phyloP scores from a whole-genome alignment of 352 stramenopile species.

The Peronospora farinosa region DNA sequence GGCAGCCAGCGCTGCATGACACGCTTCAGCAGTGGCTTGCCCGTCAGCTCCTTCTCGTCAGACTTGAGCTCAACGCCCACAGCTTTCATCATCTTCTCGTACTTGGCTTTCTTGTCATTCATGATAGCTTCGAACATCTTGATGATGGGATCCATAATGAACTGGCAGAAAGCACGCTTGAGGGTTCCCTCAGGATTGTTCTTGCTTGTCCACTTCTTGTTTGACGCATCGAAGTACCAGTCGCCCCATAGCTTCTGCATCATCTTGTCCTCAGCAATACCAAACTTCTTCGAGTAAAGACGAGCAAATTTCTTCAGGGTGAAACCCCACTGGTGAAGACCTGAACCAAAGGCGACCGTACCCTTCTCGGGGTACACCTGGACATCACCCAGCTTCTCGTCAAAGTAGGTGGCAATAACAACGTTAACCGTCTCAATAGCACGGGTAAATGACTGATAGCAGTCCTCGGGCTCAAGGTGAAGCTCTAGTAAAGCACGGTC shows the following conservation, averaged over 20 bases:
- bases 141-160: slow-evolving; percentile 99
- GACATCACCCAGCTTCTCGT: slow-evolving; percentile 93
- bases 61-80: slow-evolving; percentile 96
- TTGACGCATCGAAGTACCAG: slow-evolving; percentile 93
- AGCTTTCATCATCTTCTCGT: slow-evolving; percentile 95
- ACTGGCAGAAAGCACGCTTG: slow-evolving; percentile 99
- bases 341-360: slow-evolving; percentile 98
- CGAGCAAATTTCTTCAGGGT: slow-evolving; percentile 98
- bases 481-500: slow-evolving; percentile 98
- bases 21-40: slow-evolving; percentile 97
- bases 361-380: slow-evolving; percentile 98
- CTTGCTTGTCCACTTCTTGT: slow-evolving; percentile 95
- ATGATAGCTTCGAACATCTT: slow-evolving; percentile 99
- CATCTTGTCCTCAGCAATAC: slow-evolving; percentile 98
- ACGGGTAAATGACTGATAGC: slow-evolving; percentile 98
- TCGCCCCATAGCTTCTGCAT: slow-evolving; percentile 99
- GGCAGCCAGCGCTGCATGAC: slow-evolving; percentile 99
- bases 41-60: slow-evolving; percentile 93
- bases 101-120: slow-evolving; percentile 98
- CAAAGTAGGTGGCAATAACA: slow-evolving; percentile 99
- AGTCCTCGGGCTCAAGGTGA: slow-evolving; percentile 97
- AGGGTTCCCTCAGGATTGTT: slow-evolving; percentile 91
- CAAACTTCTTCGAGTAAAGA: slow-evolving; percentile 99
- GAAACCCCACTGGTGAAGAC: slow-evolving; percentile 99
- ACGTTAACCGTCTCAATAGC: slow-evolving; percentile 99